Evolutionary conservation across 2,329 filamentous ascomycete genomes (phyloP).

Genomic region (Aspergillus sp.): DNA sequence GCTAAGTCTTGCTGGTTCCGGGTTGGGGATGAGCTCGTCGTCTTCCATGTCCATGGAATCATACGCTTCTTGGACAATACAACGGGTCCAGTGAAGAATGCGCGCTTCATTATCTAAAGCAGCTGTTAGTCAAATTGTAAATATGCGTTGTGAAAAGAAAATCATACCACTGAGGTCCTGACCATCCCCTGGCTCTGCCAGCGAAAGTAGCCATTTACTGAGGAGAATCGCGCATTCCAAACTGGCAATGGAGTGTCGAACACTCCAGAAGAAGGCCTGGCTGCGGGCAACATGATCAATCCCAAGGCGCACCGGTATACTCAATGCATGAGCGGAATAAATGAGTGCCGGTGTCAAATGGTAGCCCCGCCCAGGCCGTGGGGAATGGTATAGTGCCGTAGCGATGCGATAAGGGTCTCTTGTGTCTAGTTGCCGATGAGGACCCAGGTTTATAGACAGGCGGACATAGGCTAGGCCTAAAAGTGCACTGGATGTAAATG

Average conservation of each 20-base stretch:
- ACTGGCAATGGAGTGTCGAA: slow-evolving; percentile 28
- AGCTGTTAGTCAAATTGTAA: neutral
- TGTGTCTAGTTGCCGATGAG: slow-evolving; percentile 56
- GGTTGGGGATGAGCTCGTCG: slow-evolving; percentile 14
- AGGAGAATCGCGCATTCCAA: slow-evolving; percentile 35
- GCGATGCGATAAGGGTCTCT: slow-evolving; percentile 57
- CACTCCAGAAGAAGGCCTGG: slow-evolving; percentile 32
- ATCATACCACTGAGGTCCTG: slow-evolving; percentile 21
- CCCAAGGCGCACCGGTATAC: slow-evolving; percentile 41
- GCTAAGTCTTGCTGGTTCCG: slow-evolving; percentile 20
- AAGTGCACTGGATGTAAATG: slow-evolving; percentile 27
- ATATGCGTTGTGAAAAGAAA: neutral
- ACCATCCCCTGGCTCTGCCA: slow-evolving; percentile 18
- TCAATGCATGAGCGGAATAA: slow-evolving; percentile 60
- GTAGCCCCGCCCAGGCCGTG: slow-evolving; percentile 50
- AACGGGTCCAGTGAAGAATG: slow-evolving; percentile 25
- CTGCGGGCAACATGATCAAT: slow-evolving; percentile 30
- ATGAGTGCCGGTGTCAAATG: slow-evolving; percentile 57
- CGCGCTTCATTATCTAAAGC: slow-evolving; percentile 23
- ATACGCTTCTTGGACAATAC: slow-evolving; percentile 27
- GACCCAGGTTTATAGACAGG: slow-evolving; percentile 44
- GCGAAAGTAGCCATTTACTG: slow-evolving; percentile 38
- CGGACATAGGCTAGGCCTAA: slow-evolving; percentile 27
- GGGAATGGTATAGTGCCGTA: slow-evolving; percentile 51
- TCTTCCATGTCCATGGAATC: slow-evolving; percentile 24